Evolutionary conservation across 148 eudicot species (phyloP), one percentile per base, ranked within the genome.

Genomic region (Chenopodium album): DNA sequence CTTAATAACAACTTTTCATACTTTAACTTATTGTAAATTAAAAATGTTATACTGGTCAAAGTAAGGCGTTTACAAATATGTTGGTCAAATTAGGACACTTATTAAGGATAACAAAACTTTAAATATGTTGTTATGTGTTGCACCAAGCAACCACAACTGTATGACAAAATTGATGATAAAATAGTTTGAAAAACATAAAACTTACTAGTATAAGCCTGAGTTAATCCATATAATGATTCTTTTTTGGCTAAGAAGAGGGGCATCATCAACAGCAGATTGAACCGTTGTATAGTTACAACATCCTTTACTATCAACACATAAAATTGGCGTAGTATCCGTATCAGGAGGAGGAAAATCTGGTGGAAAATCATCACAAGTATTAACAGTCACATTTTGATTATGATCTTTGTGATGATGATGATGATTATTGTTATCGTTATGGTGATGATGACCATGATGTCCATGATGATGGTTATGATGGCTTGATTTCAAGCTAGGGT

Each of bases 291-390:
- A 95, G 80, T 94, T 92, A 80, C 99, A 95, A 64, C 99, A 95
- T n/a, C 99, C 99, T 23, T 92, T 91, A 26, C 76, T 84, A 86
- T 95, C 99, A 7, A 95, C 99, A 69, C 98, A 95, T 17, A 92
- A 56, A 29, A 84, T 76, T 10, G 90, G 84, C 12, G 91, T 92
- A 4, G 92, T 87, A 83, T 86, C 86, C 0, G 95, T 88, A 82
- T 88, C 94, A 0, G 94, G 88, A 71, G 94, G 93, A 10, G 98
- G 94, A 54, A 94, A 82, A 82, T 90, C 86, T 9, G 89, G 87
- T 0, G 99, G 94, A 70, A 95, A 94, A 80, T 91, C 87, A 34
- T 88, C 99, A 41, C 98, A 95, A 11, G 90, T 81, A 19, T 81
- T 71, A 22, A 73, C 66, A 12, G 66, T 70, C 12, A 19, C 44